Base-by-base conservation (phyloP, 2,329 filamentous ascomycete genomes). In the Leptosphaerulina australis region DNA sequence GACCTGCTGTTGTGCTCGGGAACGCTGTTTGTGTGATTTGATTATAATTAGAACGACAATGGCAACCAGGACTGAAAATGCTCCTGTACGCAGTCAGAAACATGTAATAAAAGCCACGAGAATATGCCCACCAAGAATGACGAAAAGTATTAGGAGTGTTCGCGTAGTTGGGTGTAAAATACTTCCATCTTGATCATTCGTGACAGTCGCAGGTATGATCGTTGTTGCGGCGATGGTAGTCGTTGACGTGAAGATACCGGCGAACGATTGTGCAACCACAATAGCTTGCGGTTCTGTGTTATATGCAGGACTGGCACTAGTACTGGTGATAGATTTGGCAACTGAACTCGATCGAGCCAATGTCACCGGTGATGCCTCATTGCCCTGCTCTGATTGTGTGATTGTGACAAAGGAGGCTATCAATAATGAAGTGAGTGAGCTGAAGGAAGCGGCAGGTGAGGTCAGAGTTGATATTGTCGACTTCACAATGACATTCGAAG, bases 321-420 rank as follows among this genome's bases (percentile, higher is more conserved):
- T 10, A 9, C 12, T 20, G 8, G 18, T 17, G 11, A 15, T 6
- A 2, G 14, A 5, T 12, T 14, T 12, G 10, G 31, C 11, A 12
- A 8, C 12, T 24, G 15, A 22, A 10, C 30, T 21, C 12, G 41
- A 11, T 4, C 15, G 21, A 18, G 18, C 25, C 10, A 30, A 3
- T 14, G 50, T 44, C 10, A 40, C 10, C n/a, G 35, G 14, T 4
- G 34, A 21, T 3, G 34, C 15, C n/a, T 24, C 38, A 6, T 44
- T 48, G 21, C 26, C 38, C 21, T 34, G 17, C 17, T 39, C 44
- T 26, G 44, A 47, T 10, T 34, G 26, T 5, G 38, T 48, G 5
- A 47, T 38, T 3, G 38, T 53, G 14, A 48, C 33, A 20, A 53
- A 53, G 8, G 50, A 38, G 5, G 50, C 21, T 15, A 22, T 8